These are phyloP conservation scores for Puccinia hordei DNA, from an alignment of 1,284 basidiomycete genomes.

Conservation along the genomic window DNA sequence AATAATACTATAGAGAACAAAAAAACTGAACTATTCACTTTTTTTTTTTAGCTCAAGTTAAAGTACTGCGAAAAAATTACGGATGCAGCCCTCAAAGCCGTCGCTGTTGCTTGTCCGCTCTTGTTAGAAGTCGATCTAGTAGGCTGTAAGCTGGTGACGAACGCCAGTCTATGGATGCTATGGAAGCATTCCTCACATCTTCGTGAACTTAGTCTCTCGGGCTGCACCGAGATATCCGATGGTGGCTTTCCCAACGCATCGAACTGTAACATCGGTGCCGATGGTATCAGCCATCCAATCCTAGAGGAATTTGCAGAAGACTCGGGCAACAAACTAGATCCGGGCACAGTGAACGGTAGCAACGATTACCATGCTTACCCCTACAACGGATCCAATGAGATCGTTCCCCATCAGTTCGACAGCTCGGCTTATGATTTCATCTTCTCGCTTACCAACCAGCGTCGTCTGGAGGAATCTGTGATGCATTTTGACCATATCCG, in stretches of 20 bases:
- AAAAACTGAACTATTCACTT: background rate
- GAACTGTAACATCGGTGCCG: constrained; percentile 60
- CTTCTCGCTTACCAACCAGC: constrained; percentile 21
- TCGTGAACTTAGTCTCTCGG: constrained; percentile 85
- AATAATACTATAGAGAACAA: too few relatives aligned
- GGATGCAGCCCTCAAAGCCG: constrained; percentile 73
- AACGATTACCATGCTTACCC: constrained; percentile 33
- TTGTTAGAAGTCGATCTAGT: constrained; percentile 93
- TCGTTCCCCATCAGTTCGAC: constrained; percentile 6
- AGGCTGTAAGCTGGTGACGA: constrained; percentile 75
- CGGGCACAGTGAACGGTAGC: constrained; percentile 6
- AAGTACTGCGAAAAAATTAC: constrained; percentile 75
- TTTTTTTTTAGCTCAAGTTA: constrained; percentile 73
- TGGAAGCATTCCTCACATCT: constrained; percentile 79
- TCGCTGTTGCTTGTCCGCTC: constrained; percentile 78
- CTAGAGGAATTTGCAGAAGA: constrained; percentile 12
- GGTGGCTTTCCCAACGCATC: constrained; percentile 77
- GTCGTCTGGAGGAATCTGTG: constrained; percentile 50
- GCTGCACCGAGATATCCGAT: constrained; percentile 78
- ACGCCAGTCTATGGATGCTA: constrained; percentile 76
- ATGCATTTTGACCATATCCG: constrained; percentile 76
- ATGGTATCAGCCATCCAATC: constrained; percentile 37
- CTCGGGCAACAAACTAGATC: background rate
- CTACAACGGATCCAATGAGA: constrained; percentile 9
- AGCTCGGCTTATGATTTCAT: constrained; percentile 13